A percentile compares a stretch with the other conserved stretches of the same genome.
Conservation (phyloP, 2,329 filamentous ascomycete genomes). For the Didymella segeticola region DNA sequence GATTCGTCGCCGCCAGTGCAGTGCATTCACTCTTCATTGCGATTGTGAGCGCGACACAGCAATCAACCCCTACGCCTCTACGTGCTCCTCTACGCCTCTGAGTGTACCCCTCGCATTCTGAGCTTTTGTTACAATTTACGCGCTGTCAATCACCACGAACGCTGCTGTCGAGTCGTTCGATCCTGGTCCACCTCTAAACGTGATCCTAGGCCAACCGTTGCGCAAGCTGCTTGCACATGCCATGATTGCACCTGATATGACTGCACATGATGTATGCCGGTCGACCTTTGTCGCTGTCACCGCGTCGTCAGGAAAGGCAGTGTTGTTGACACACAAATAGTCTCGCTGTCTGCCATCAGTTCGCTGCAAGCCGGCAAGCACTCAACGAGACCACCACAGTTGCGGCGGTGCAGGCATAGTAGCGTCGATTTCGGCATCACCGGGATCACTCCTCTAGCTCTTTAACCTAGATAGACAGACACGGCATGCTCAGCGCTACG, state of each 20-base stretch:
- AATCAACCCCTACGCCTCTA: not conserved
- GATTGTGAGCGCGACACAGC: not conserved
- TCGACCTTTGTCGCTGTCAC: not conserved
- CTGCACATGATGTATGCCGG: not conserved
- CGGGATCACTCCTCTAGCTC: not conserved
- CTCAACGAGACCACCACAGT: not conserved
- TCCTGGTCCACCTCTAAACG: not conserved
- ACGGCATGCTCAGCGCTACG: not conserved
- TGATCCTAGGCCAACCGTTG: not conserved
- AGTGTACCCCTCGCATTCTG: not conserved
- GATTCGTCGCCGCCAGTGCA: not conserved
- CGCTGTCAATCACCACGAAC: not conserved
- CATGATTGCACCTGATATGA: no score
- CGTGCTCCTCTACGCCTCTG: no score
- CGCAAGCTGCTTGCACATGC: not conserved
- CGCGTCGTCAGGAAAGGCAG: not conserved
- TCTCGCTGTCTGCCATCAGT: not conserved
- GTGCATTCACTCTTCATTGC: not conserved
- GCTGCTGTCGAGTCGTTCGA: not conserved
- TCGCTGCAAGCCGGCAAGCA: not conserved
- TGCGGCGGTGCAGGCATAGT: slow-evolving; percentile 4
- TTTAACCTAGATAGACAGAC: not conserved
- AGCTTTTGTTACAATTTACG: not conserved
- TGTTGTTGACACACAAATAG: not conserved
- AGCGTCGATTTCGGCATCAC: slow-evolving; percentile 7